These are phyloP conservation scores for Plasmodium sp. DNA, from an alignment of 169 alveolate genomes.

Conservation along the genomic window DNA sequence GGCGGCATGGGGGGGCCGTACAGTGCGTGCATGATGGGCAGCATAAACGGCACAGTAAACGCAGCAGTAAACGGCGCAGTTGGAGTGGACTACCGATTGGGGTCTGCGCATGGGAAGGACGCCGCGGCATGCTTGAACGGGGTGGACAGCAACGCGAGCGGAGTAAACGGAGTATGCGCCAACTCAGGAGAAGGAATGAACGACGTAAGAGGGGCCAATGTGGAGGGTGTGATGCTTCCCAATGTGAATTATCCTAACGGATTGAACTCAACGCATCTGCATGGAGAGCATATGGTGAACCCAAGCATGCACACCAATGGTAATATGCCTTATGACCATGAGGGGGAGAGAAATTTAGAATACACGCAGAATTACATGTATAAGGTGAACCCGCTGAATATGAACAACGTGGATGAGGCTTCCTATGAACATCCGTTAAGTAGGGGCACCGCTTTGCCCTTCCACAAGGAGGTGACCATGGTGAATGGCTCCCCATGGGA, in stretches of 20 bases:
- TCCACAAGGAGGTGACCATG: not conserved
- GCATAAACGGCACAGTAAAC: not conserved
- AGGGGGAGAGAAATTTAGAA: not conserved
- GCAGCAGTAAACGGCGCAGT: not conserved
- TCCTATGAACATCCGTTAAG: not conserved
- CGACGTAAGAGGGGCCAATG: not conserved
- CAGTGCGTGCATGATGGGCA: not conserved
- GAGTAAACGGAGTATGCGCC: not conserved
- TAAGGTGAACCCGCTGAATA: not conserved
- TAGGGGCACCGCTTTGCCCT: not conserved
- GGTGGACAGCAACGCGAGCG: not conserved
- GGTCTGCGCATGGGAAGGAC: not conserved
- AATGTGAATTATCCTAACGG: not conserved
- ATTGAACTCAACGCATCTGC: not conserved
- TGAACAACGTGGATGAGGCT: not conserved
- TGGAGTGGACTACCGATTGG: not conserved
- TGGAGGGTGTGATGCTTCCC: not conserved
- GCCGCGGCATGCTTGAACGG: not conserved
- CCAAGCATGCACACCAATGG: not conserved
- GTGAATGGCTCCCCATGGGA: not conserved
- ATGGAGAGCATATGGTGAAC: not conserved
- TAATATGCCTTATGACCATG: not conserved
- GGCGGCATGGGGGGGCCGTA: not conserved
- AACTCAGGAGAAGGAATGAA: not conserved
- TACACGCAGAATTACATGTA: not conserved